Evolutionary conservation across 2,329 filamentous ascomycete genomes (phyloP), one percentile per base, ranked within the genome.

Genomic region (Fusarium subtropicale): DNA sequence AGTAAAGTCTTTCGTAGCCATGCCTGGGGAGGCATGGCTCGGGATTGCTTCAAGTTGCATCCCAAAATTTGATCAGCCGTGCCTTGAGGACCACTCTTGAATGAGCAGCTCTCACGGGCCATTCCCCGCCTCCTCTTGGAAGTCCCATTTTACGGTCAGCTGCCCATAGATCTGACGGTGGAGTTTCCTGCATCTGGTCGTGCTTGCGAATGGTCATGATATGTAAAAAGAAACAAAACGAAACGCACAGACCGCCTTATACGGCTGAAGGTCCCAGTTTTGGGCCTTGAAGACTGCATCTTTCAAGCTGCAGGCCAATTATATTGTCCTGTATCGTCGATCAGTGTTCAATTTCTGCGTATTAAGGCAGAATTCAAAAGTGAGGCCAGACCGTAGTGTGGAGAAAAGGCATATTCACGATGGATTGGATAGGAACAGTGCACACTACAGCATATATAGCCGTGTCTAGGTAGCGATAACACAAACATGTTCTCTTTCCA

Each of bases 21-120:
- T 28, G 6, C 12, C n/a, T n/a, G n/a, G n/a, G n/a, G n/a, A n/a
- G n/a, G n/a, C n/a, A n/a, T n/a, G n/a, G n/a, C n/a, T n/a, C n/a
- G n/a, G n/a, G n/a, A n/a, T n/a, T 28, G 6, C 12, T 45, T 3
- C 24, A n/a, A 20, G 1, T 31, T 20, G 12, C 44, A 46, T 46
- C 2, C 16, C 46, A 6, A 4, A 34, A 8, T 3, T 5, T 24
- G 20, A 4, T 24, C 3, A 34, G 7, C 10, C 20, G 5, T 22
- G 22, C 1, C 5, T 26, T 6, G 2, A 34, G 5, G 31, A n/a
- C 2, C 12, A 18, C 12, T 16, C 0, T 15, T 11, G 1, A 7
- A 10, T 16, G 16, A 18, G 3, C 1, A 34, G 2, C 20, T 12
- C 7, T 15, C 0, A 34, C 1, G 2, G 13, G 8, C 5, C 10